Evolutionary conservation across 2,329 filamentous ascomycete genomes (phyloP), one percentile per base, ranked within the genome.

Genomic region (Fusarium fujikuroi): DNA sequence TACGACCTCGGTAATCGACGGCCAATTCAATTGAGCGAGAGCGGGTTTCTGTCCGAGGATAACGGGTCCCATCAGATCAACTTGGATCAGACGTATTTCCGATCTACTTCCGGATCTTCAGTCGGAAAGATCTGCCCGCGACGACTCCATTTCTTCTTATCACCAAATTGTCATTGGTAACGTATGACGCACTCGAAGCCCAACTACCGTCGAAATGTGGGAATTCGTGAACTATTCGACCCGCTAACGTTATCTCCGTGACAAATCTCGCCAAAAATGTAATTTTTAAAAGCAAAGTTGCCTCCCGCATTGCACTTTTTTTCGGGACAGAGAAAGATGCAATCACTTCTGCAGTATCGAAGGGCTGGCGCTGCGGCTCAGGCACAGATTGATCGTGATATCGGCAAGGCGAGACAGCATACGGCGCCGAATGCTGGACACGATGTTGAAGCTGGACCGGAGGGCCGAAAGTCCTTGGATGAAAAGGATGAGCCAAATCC

Each of bases 381-480:
- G 28, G 60, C 64, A 3, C 74, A 75, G 19, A 76, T 76, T 30
- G 74, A 76, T 28, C 64, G 71, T 11, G 74, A 76, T 39, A 61
- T 70, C 7, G 52, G 63, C 16, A 73, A 69, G n/a, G 59, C 46
- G n/a, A 60, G 54, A 21, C 47, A 53, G 7, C 39, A 57, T 21
- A 39, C 43, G 12, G 9, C 21, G 1, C 30, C 70, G 11, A 32
- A 37, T 21, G 2, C 28, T 10, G 18, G 8, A 5, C 39, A 14
- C 21, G 60, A 67, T n/a, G 11, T 71, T 3, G 68, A 67, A 43
- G 46, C 50, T 11, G 32, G 52, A 7, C 23, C 23, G 3, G 28
- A 16, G n/a, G 19, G 9, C 16, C 43, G 9, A 6, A 30, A 23
- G 14, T 21, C 36, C 0, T 3, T 36, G 1, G 14, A n/a, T 3